A percentile compares a stretch with the other conserved stretches of the same genome.
phyloP scores from a whole-genome alignment of 345 rosid genomes.

The Triadica sebifera region DNA sequence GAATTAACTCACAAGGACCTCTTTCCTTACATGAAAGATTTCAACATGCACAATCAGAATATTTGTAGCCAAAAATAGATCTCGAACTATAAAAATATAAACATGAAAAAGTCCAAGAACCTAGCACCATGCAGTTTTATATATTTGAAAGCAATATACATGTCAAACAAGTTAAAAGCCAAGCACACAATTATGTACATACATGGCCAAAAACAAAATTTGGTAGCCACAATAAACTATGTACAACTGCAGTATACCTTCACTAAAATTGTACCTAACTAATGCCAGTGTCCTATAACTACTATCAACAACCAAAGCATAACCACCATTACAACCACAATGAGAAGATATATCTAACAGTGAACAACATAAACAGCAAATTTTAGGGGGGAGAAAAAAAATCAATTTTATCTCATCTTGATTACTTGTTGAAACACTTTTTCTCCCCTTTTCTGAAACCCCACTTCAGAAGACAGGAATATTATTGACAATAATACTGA shows the following conservation, averaged over 20 bases:
- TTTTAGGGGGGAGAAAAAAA: background rate
- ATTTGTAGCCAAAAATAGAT: background rate
- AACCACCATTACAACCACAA: no score
- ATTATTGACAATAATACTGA: background rate
- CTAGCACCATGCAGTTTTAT: background rate
- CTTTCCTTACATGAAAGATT: background rate
- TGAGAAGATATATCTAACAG: no score
- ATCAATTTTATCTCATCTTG: background rate
- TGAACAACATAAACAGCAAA: background rate
- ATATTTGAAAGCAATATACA: background rate
- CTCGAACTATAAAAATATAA: background rate
- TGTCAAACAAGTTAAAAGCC: no score
- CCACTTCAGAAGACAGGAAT: background rate
- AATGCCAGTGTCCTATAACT: no score
- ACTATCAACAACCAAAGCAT: no score
- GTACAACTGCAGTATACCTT: no score
- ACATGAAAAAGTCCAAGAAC: background rate
- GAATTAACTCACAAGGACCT: background rate
- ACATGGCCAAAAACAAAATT: no score
- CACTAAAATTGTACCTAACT: no score
- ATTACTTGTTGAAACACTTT: background rate
- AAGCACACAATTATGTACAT: no score
- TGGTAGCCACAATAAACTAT: background rate
- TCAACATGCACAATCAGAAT: background rate
- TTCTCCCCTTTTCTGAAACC: background rate